Evolutionary conservation across 2,329 filamentous ascomycete genomes (phyloP), one percentile per base, ranked within the genome.

Genomic region (Aureobasidium sp.): DNA sequence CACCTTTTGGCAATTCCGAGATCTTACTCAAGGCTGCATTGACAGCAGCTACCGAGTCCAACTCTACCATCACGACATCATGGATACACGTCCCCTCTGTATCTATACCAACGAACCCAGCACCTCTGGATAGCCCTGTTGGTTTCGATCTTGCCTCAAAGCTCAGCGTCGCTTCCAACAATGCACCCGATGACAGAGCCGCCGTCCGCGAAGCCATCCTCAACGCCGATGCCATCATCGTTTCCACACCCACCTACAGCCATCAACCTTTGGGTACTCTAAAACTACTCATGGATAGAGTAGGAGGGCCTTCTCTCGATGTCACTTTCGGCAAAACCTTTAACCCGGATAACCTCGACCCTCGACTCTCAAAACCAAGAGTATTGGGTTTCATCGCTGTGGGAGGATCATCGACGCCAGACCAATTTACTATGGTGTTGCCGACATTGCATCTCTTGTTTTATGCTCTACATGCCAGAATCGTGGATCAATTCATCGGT

Each of bases 181-280:
- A 62, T 43, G 58, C 35, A 42, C 53, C 42, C 17, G 63, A 64
- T 42, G 63, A 64, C 33, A 60, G 63, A 45, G 57, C 35, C 4
- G 62, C 62, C 27, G 55, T 63, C 17, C 43, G 49, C 5, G 46
- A 64, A n/a, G 63, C 63, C 11, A 60, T 64, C 15, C 60, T 64
- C 13, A 46, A 63, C 13, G 53, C 63, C 17, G 63, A 64, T 53
- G 63, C 63, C 33, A 51, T 62, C 13, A 60, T 64, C 40, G 31
- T 64, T 4, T 45, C 61, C 4, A 57, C 62, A 7, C 42, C 62
- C 11, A 58, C 53, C 8, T 62, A 63, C 50, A 62, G 55, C 57
- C 63, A 63, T 47, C 59, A 62, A 53, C 63, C 63, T 10, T 21
- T 60, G 4, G 61, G 59, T 11, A 37, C 57, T n/a, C 47, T 64